phyloP scores from a whole-genome alignment of 768 basidiomycete species.

The Podaxis sp. region DNA sequence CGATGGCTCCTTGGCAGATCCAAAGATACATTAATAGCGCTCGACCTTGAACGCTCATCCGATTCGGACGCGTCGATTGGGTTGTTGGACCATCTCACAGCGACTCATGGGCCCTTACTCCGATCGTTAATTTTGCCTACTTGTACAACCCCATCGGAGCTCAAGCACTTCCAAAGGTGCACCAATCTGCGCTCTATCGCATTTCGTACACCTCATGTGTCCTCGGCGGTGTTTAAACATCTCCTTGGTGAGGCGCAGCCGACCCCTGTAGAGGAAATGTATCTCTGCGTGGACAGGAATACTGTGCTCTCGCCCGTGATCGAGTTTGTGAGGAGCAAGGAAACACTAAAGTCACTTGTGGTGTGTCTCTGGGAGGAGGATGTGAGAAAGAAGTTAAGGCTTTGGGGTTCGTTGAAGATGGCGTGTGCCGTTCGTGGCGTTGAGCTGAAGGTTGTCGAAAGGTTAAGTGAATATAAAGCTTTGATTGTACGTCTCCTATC shows the following conservation, averaged over 20 bases:
- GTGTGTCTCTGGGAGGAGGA: conserved; percentile 24
- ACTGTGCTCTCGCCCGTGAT: conserved; percentile 55
- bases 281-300: conserved; percentile 55
- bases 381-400: conserved; percentile 52
- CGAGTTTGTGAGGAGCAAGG: conserved; percentile 47
- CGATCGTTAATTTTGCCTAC: conserved; percentile 58
- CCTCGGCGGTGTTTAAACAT: conserved; percentile 11
- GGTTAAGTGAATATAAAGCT: conserved; percentile 20
- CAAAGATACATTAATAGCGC: conserved; percentile 41
- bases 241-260: conserved; percentile 28
- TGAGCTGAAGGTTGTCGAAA: conserved; percentile 39
- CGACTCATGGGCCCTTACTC: conserved; percentile 47
- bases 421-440: conserved; percentile 65
- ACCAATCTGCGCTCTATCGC: conserved; percentile 9
- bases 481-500: conserved; percentile 21
- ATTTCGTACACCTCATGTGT: conserved; percentile 14
- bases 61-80: conserved; percentile 31
- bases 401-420: conserved; percentile 56
- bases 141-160: conserved; percentile 36
- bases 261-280: conserved; percentile 44
- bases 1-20: conserved; percentile 71
- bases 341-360: conserved; percentile 30
- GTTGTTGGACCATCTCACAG: conserved; percentile 54
- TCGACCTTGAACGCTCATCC: conserved; percentile 65
- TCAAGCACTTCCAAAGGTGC: conserved; percentile 15